Conservation (phyloP, 495 filamentous ascomycete genomes). For the Neurospora sp. region DNA sequence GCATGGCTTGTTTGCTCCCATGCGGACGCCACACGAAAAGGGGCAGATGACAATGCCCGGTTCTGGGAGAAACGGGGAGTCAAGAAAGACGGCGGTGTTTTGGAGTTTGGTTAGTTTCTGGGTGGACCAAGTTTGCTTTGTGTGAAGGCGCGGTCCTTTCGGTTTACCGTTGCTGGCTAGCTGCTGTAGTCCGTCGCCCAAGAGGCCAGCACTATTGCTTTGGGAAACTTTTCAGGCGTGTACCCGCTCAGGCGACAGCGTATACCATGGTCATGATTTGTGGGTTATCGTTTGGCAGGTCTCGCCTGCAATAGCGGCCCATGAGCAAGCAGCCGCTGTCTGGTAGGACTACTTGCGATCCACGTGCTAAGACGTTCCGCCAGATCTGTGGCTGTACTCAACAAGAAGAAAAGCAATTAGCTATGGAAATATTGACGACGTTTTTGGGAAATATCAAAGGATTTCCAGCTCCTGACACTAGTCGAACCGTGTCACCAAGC, state of each 20-base stretch:
- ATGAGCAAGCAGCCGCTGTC: slow-evolving; percentile 4
- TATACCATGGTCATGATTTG: neutral
- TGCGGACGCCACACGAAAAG: neutral
- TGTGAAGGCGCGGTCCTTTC: neutral
- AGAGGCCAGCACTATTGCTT: neutral
- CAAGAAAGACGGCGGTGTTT: neutral
- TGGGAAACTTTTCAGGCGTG: neutral
- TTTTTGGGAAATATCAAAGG: neutral
- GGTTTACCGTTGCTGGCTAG: neutral
- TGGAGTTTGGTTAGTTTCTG: neutral
- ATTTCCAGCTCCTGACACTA: neutral
- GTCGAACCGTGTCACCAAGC: neutral
- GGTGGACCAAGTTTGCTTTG: neutral
- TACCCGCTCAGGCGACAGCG: neutral
- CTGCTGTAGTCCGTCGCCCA: neutral
- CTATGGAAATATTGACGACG: neutral
- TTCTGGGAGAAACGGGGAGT: neutral
- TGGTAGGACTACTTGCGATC: slow-evolving; percentile 13
- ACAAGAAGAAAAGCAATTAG: neutral
- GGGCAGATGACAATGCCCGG: neutral
- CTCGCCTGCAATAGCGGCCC: slow-evolving; percentile 8
- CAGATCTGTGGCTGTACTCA: slow-evolving; percentile 7
- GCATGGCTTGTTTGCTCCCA: neutral
- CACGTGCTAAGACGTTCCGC: slow-evolving; percentile 13
- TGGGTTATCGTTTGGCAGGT: neutral